Evolutionary conservation across 164 flowering plant species (phyloP), one percentile per base, ranked within the genome.

Genomic region (Amborella trichopoda): DNA sequence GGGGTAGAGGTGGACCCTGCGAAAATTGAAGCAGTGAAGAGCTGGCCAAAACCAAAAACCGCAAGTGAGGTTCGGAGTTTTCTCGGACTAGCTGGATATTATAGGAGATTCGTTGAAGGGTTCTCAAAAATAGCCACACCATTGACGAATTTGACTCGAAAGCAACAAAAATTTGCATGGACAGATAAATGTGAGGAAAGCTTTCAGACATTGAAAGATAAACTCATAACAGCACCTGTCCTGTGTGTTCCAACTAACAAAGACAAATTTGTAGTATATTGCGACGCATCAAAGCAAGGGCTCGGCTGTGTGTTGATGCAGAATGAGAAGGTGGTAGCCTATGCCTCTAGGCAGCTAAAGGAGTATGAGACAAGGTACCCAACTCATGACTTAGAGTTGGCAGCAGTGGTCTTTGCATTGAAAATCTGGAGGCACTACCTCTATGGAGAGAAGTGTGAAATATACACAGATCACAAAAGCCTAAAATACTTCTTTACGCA

Each of bases 31-130:
- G 40, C 28, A 11, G 24, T 60, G 3, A 5, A 18, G 13, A 8
- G 19, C 1, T 60, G 44, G 60, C 3, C 6, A 2, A 33, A 22
- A 20, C 65, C 55, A 2, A 43, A 1, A 0, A 32, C 22, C 2
- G 40, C 24, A 0, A 36, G 26, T 1, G 39, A 54, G 36, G 25
- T 55, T n/a, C 14, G 41, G 4, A 62, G 43, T 37, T 56, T 61
- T 20, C 14, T 61, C 3, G 50, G 49, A 8, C 36, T 58, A 12
- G 49, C 52, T 0, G 50, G 58, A 4, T 63, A 63, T 33, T 58
- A 58, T 26, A 27, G 49, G 6, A 48, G 53, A 12, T 63, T 58
- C 41, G 43, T 63, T 3, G 20, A 62, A 25, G 38, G 25, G 0
- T 49, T 56, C 26, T 33, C 66, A 1, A 14, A 30, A 1, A 46